Evolutionary conservation across 208 protist genomes (phyloP).

Genomic region (Wallacemonas sp.): DNA sequence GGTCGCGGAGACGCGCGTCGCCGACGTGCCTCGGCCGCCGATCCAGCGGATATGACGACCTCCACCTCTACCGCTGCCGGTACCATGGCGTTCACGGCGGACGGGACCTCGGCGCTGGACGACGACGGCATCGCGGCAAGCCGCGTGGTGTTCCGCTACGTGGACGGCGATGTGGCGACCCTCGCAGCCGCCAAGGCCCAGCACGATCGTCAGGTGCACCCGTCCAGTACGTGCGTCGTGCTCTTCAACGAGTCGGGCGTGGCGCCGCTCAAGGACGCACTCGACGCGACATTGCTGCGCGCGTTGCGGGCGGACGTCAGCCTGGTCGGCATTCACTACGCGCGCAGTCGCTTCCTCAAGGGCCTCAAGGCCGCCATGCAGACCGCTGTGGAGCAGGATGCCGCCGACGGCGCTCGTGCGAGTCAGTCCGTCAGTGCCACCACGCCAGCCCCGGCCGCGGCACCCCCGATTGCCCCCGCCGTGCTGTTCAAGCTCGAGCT

Average conservation of each 20-base stretch:
- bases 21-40: not conserved
- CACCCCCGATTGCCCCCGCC: not conserved
- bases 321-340: constrained; percentile 62
- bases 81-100: not conserved
- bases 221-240: constrained; percentile 36
- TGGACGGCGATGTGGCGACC: not conserved
- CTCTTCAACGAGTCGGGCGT: constrained; percentile 56
- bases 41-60: no score
- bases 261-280: constrained; percentile 37
- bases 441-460: not conserved
- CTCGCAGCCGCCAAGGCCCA: constrained; percentile 4
- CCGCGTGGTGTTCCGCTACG: constrained; percentile 6
- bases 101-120: not conserved
- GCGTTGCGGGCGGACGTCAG: constrained; percentile 53
- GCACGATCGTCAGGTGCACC: constrained; percentile 21
- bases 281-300: constrained; percentile 42
- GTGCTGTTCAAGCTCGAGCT: constrained; percentile 74
- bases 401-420: constrained; percentile 6
- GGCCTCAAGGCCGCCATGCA: constrained; percentile 17
- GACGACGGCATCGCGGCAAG: not conserved
- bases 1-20: not conserved
- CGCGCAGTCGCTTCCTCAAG: constrained; percentile 59
- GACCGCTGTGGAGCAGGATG: constrained; percentile 14
- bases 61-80: no score
- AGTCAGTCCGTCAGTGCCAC: not conserved